Evolutionary conservation across 176 grass and related monocot genomes (phyloP).

Genomic region (Oryza nivara): DNA sequence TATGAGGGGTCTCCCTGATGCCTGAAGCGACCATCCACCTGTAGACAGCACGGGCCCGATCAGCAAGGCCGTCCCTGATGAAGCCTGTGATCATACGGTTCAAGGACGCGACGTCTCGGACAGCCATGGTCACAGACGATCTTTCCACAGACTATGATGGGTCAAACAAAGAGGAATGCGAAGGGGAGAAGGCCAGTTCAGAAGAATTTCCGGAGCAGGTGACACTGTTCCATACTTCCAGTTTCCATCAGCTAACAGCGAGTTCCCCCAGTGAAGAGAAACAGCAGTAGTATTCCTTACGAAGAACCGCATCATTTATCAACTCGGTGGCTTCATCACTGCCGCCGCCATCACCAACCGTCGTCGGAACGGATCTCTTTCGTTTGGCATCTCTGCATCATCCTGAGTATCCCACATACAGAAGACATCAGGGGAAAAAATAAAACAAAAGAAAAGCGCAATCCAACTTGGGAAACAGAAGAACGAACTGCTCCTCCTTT

Average conservation of each 20-base stretch:
- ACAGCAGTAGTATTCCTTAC: too few relatives aligned
- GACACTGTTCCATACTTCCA: neutral
- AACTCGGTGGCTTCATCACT: neutral
- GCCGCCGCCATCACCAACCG: neutral
- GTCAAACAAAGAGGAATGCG: neutral
- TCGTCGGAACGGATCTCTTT: neutral
- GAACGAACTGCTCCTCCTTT: neutral
- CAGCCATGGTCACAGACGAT: neutral
- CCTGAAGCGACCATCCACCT: conserved; percentile 39
- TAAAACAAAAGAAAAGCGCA: neutral
- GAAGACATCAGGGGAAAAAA: neutral
- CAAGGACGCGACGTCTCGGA: conserved; percentile 25
- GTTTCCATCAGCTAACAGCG: neutral
- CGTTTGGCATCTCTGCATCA: neutral
- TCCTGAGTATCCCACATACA: neutral
- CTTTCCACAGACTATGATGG: neutral
- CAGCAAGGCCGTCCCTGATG: neutral
- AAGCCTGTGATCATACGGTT: conserved; percentile 34
- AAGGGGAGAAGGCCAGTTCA: neutral
- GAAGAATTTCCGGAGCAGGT: too few relatives aligned
- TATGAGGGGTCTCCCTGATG: conserved; percentile 30
- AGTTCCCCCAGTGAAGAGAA: neutral
- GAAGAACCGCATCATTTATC: neutral
- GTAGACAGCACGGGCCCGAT: conserved; percentile 35
- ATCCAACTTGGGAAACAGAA: neutral